Conservation (phyloP, 176 grass and related monocot species). For the Dendrocalamus sinicus region DNA sequence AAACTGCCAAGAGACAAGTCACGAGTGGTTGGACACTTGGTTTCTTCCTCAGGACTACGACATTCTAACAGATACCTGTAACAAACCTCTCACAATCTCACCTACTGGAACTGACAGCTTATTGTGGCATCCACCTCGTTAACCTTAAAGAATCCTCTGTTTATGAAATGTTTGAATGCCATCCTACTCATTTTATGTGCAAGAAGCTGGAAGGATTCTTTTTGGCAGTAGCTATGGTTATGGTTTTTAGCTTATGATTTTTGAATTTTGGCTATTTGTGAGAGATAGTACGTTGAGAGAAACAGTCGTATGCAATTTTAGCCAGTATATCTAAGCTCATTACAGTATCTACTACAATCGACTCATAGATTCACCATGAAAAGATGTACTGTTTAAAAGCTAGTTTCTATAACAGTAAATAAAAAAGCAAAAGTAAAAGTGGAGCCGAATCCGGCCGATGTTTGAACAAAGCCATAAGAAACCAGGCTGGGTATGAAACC, state of each 20-base stretch:
- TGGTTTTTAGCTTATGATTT: too few relatives aligned
- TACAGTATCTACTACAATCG: too few relatives aligned
- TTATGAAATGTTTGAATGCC: not conserved
- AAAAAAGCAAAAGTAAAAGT: too few relatives aligned
- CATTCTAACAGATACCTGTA: slow-evolving; percentile 35
- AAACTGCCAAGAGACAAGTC: slow-evolving; percentile 17
- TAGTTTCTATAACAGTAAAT: too few relatives aligned
- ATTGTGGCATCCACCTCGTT: slow-evolving; percentile 1
- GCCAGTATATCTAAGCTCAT: too few relatives aligned
- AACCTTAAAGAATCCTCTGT: slow-evolving; percentile 7
- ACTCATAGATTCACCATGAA: too few relatives aligned
- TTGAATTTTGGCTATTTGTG: accelerated
- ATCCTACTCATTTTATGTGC: not conserved
- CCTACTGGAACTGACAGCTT: slow-evolving; percentile 23
- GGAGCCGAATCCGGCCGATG: not conserved
- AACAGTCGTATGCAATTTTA: too few relatives aligned
- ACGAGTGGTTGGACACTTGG: slow-evolving; percentile 35
- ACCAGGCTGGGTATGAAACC: slow-evolving; percentile 40
- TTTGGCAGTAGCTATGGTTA: too few relatives aligned
- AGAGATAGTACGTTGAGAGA: too few relatives aligned
- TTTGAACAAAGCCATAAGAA: slow-evolving; percentile 12
- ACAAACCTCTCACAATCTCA: slow-evolving; percentile 27
- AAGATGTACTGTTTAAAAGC: too few relatives aligned
- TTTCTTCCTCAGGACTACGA: not conserved
- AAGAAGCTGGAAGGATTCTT: not conserved